Evolutionary conservation across 768 basidiomycete genomes (phyloP), one percentile per base, ranked within the genome.

Genomic region (Amanita phalloides): DNA sequence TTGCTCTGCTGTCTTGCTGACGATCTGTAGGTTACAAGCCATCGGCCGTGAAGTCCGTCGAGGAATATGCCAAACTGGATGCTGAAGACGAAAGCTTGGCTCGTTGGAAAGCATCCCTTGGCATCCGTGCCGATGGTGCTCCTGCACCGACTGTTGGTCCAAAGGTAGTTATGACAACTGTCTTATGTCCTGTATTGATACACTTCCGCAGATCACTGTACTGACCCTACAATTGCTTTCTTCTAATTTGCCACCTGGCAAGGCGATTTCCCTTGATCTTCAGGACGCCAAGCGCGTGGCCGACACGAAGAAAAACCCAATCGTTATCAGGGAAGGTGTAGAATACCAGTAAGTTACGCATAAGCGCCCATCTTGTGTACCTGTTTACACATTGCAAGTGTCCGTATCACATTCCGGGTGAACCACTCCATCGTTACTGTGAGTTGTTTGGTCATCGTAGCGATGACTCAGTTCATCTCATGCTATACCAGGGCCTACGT

Each of bases 21-120:
- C 43, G 48, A 48, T 32, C 48, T 47, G 14, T 58, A 89, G 89
- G 89, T 53, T 91, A 90, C 74, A 90, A 85, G 67, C 78, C 78
- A 35, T 63, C 71, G 33, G 81, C 75, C 53, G 77, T 74, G 30
- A 89, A 89, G 72, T 74, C 76, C 42, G 69, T 86, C 10, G 90
- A 89, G 23, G 90, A 94, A 64, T 89, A 90, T 42, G 86, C 89
- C 23, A 69, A 82, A 36, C 79, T 95, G 41, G 94, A 96, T 68
- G 83, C 86, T 28, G 75, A 87, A 55, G 94, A 97, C 64, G 94
- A 96, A 68, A 91, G 89, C 65, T 77, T 98, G 60, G 83, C 86
- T 30, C 83, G 91, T 56, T 98, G 95, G 95, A 98, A 98, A 66
- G 90, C 90, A 36, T 91, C 85, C 49, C 76, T 98, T 25, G 95